phyloP scores from a whole-genome alignment of 768 basidiomycete genomes.

The Auricularia auricula-judae region DNA sequence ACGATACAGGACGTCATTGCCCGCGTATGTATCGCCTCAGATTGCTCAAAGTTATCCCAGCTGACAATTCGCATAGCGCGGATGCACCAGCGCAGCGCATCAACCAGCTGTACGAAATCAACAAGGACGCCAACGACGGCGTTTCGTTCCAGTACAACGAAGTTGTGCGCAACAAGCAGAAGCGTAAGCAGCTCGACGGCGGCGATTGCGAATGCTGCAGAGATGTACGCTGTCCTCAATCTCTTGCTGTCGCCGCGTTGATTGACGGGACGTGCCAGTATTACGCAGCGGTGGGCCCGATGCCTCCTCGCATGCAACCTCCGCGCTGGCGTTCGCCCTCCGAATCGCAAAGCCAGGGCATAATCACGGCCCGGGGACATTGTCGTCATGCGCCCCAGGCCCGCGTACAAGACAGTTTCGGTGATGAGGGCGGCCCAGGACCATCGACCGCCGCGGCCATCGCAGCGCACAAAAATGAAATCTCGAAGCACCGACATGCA shows the following conservation, averaged over 20 bases:
- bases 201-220: conserved; percentile 76
- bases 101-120: conserved; percentile 56
- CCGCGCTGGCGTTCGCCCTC: conserved; percentile 59
- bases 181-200: conserved; percentile 55
- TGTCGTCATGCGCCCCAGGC: too few species aligned
- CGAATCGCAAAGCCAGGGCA: conserved; percentile 24
- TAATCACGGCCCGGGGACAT: conserved; percentile 7
- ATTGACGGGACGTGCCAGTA: conserved; percentile 38
- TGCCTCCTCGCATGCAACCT: conserved; percentile 51
- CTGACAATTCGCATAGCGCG: not conserved
- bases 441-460: conserved; percentile 17
- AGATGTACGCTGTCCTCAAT: conserved; percentile 36
- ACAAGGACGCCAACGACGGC: conserved; percentile 55
- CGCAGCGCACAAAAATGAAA: conserved; percentile 50
- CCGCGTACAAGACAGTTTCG: too few species aligned
- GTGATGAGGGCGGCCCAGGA: conserved; percentile 16
- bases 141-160: conserved; percentile 59
- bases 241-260: not conserved
- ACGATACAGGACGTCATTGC: not conserved
- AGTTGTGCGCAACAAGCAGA: conserved; percentile 57
- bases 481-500: conserved; percentile 61
- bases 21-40: not conserved
- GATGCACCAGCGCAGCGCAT: conserved; percentile 19
- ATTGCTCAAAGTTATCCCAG: not conserved
- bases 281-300: conserved; percentile 63